Conservation (phyloP, 169 alveolate genomes). For the Eimeria brunetti region DNA sequence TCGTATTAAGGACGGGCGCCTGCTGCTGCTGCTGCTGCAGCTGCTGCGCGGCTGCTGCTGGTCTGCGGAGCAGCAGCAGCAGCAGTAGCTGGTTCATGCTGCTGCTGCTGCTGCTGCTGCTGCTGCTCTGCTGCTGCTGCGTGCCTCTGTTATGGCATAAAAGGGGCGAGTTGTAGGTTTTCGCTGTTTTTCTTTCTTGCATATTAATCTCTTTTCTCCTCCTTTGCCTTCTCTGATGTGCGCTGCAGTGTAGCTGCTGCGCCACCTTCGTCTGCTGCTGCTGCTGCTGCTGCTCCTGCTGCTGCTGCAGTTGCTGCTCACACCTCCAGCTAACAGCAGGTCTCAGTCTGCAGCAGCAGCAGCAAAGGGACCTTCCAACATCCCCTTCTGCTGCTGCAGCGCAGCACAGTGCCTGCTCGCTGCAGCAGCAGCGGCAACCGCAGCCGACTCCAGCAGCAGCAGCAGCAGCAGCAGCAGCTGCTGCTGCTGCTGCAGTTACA, state of each 20-base stretch:
- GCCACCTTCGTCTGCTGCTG: background rate
- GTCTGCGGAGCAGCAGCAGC: too few species aligned
- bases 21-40: too few species aligned
- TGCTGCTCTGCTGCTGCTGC: too few species aligned
- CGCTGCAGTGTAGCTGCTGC: background rate
- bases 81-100: too few species aligned
- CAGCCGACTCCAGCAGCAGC: slow-evolving; percentile 21
- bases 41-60: too few species aligned
- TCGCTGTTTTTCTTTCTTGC: background rate
- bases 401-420: background rate
- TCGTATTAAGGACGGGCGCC: too few species aligned
- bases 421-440: slow-evolving; percentile 26
- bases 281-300: background rate
- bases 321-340: background rate
- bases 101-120: too few species aligned
- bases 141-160: too few species aligned
- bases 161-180: background rate
- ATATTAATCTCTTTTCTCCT: background rate
- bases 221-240: background rate
- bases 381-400: background rate
- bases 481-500: background rate
- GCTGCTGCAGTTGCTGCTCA: background rate
- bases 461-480: background rate
- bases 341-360: background rate
- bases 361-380: background rate